These are phyloP conservation scores for Podaxis sp. DNA, from an alignment of 768 basidiomycete genomes.

Conservation along the genomic window DNA sequence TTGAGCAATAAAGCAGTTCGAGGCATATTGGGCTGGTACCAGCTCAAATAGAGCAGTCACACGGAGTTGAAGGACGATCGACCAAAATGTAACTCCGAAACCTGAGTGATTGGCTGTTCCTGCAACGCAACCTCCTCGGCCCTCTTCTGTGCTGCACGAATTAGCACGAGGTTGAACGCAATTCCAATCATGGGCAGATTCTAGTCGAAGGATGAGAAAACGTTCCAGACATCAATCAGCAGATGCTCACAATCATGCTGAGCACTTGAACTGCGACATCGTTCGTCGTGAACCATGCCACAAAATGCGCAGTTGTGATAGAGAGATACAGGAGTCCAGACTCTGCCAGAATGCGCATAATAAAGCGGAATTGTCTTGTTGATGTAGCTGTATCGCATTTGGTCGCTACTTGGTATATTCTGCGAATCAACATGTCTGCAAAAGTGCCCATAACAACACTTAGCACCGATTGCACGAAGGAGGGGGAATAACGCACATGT, in stretches of 20 bases:
- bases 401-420: background rate
- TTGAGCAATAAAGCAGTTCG: background rate
- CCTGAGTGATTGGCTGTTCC: background rate
- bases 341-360: constrained; percentile 1
- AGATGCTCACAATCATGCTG: background rate
- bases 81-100: background rate
- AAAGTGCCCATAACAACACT: background rate
- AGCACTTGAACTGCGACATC: background rate
- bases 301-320: constrained; percentile 1
- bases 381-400: background rate
- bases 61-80: background rate
- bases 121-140: background rate
- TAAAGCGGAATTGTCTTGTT: background rate
- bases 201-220: background rate
- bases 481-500: background rate
- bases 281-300: background rate
- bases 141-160: background rate
- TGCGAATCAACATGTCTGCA: background rate
- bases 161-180: constrained; percentile 1
- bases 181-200: background rate
- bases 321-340: constrained; percentile 4
- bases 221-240: no score
- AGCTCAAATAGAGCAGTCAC: background rate
- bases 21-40: background rate
- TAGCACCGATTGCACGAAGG: background rate